Evolutionary conservation across 306 rosid genomes (phyloP).

Genomic region (Pueraria montana): DNA sequence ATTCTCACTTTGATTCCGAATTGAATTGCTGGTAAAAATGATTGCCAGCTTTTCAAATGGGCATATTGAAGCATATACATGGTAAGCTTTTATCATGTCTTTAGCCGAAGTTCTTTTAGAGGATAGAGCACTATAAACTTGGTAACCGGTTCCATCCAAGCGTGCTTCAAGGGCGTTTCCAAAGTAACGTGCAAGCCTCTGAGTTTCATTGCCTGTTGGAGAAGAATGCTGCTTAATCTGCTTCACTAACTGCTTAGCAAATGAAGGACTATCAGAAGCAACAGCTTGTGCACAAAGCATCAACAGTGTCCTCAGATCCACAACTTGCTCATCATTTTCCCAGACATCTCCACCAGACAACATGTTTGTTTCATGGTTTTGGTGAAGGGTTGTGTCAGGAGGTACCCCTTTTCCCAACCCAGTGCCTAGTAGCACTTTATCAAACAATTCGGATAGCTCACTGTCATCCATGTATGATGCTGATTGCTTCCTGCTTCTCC

Average conservation of each 20-base stretch:
- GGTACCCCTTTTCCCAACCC: constrained; percentile 35
- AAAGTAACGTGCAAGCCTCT: constrained; percentile 73
- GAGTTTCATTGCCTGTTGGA: constrained; percentile 59
- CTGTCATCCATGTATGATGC: constrained; percentile 54
- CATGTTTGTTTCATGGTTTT: neutral
- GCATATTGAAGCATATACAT: constrained; percentile 51
- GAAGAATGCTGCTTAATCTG: constrained; percentile 76
- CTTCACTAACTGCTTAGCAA: constrained; percentile 56
- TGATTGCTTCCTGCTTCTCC: constrained; percentile 62
- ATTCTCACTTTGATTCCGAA: constrained; percentile 44
- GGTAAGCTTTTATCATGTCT: constrained; percentile 64
- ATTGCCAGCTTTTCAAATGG: constrained; percentile 63
- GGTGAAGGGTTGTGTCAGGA: constrained; percentile 6
- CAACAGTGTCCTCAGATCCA: constrained; percentile 63
- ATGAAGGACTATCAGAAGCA: constrained; percentile 57
- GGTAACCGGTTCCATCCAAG: constrained; percentile 63
- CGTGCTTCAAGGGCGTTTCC: constrained; percentile 74
- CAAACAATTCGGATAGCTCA: constrained; percentile 68
- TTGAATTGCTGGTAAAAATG: constrained; percentile 52
- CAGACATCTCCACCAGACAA: neutral
- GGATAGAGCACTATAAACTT: constrained; percentile 47
- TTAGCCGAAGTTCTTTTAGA: constrained; percentile 55
- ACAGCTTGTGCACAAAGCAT: constrained; percentile 69
- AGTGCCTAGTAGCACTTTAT: constrained; percentile 54
- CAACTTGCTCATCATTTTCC: constrained; percentile 44